phyloP scores from a whole-genome alignment of 1,284 basidiomycete species.

The Cutaneotrichosporon arboriforme region DNA sequence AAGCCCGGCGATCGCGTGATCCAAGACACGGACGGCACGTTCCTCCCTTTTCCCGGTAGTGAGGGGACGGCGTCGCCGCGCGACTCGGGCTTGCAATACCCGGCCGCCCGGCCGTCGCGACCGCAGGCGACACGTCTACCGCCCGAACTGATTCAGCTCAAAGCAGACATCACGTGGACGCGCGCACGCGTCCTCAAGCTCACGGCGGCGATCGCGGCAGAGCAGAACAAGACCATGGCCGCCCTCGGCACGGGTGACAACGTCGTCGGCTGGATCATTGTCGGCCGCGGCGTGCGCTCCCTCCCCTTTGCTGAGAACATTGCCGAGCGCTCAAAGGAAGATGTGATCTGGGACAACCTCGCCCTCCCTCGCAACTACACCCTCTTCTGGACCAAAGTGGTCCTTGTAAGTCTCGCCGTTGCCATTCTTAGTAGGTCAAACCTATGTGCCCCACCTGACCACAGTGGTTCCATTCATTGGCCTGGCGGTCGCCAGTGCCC shows the following conservation, averaged over 20 bases:
- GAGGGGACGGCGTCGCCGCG: too few species aligned
- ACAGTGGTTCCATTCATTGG: constrained; percentile 64
- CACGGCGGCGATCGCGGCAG: constrained; percentile 62
- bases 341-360: constrained; percentile 69
- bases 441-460: constrained; percentile 20
- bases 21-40: constrained; percentile 55
- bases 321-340: constrained; percentile 69
- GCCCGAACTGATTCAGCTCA: not conserved
- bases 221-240: constrained; percentile 54
- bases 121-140: not conserved
- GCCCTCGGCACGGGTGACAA: constrained; percentile 61
- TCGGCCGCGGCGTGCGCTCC: constrained; percentile 61
- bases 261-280: constrained; percentile 64
- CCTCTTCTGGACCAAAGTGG: constrained; percentile 58
- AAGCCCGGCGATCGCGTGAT: constrained; percentile 60
- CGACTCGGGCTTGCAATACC: not conserved
- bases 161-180: constrained; percentile 4
- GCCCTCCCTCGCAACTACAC: constrained; percentile 56
- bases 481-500: constrained; percentile 60
- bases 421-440: constrained; percentile 57
- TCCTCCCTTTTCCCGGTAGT: constrained; percentile 27
- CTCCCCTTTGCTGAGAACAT: constrained; percentile 64
- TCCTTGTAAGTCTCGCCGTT: constrained; percentile 54
- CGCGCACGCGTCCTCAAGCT: constrained; percentile 44
- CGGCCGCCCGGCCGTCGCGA: not conserved